A percentile compares a stretch with the other conserved stretches of the same genome.
These are phyloP conservation scores for Melampsora americana DNA, from an alignment of 1,284 basidiomycete species.

Conservation along the genomic window DNA sequence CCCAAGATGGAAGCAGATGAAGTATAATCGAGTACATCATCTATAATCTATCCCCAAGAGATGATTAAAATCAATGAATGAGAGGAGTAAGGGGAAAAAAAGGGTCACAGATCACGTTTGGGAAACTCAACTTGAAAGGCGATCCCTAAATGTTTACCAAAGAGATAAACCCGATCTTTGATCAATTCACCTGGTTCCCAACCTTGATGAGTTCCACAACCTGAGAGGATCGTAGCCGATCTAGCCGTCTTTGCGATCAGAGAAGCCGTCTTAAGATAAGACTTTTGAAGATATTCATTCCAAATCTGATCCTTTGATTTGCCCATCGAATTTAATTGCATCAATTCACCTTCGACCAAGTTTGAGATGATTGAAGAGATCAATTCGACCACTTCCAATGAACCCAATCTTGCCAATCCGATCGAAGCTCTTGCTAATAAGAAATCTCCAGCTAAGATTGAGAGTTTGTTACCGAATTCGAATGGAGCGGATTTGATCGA, in stretches of 20 bases:
- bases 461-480: constrained; percentile 90
- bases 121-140: constrained; percentile 81
- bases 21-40: constrained; percentile 86
- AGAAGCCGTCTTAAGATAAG: constrained; percentile 93
- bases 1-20: constrained; percentile 63
- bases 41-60: constrained; percentile 66
- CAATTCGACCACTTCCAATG: constrained; percentile 85
- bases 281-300: constrained; percentile 84
- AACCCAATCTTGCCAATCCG: constrained; percentile 79
- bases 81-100: too few relatives aligned
- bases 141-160: constrained; percentile 83
- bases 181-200: constrained; percentile 68
- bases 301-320: constrained; percentile 62
- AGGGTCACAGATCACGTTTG: too few relatives aligned
- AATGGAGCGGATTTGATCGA: constrained; percentile 78
- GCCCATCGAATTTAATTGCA: constrained; percentile 65
- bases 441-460: constrained; percentile 92
- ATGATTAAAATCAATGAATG: neutral
- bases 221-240: constrained; percentile 83
- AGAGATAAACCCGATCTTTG: constrained; percentile 91
- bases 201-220: constrained; percentile 60
- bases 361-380: constrained; percentile 90
- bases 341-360: constrained; percentile 91
- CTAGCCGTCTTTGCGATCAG: constrained; percentile 91
- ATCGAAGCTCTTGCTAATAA: constrained; percentile 86